A percentile compares a stretch with the other conserved stretches of the same genome.
Conservation (phyloP, 2,329 filamentous ascomycete genomes). For the Tolypocladium paradoxum region DNA sequence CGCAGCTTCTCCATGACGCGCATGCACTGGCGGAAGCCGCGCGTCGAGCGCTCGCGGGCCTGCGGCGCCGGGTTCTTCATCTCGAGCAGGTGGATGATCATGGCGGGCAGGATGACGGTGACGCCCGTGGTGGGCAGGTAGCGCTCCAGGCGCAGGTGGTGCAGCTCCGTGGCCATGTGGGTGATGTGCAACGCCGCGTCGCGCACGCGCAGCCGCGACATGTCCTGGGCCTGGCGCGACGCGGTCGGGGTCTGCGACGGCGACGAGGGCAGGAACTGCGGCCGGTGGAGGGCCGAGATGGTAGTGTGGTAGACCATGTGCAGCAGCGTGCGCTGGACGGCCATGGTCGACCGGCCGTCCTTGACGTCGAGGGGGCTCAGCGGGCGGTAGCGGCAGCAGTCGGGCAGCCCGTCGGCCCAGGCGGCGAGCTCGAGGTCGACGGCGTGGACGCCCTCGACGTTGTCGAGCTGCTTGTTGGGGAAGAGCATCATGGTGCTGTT, state of each 20-base stretch:
- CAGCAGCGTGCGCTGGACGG: slow-evolving; percentile 71
- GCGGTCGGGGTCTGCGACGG: slow-evolving; percentile 40
- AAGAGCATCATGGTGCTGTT: slow-evolving; percentile 79
- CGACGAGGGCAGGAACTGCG: slow-evolving; percentile 74
- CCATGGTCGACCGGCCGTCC: slow-evolving; percentile 47
- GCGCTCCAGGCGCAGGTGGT: slow-evolving; percentile 59
- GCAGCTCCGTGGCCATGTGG: slow-evolving; percentile 67
- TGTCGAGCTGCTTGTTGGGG: slow-evolving; percentile 78
- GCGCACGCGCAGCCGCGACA: slow-evolving; percentile 72
- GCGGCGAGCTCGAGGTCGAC: slow-evolving; percentile 71
- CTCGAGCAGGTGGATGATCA: slow-evolving; percentile 87
- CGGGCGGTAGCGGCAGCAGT: slow-evolving; percentile 57
- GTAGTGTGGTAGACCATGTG: slow-evolving; percentile 94
- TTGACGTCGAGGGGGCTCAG: slow-evolving; percentile 44
- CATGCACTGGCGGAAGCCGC: slow-evolving; percentile 88
- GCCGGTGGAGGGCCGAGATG: slow-evolving; percentile 79
- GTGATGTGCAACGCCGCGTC: slow-evolving; percentile 81
- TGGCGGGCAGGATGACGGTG: slow-evolving; percentile 80
- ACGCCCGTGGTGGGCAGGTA: slow-evolving; percentile 84
- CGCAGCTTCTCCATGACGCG: slow-evolving; percentile 76
- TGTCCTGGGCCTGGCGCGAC: slow-evolving; percentile 64
- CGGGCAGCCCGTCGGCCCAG: slow-evolving; percentile 65
- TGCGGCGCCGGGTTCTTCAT: slow-evolving; percentile 73
- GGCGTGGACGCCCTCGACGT: slow-evolving; percentile 64
- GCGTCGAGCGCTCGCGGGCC: slow-evolving; percentile 60